Evolutionary conservation across 768 basidiomycete genomes (phyloP).

Genomic region (Crepidotus variabilis): DNA sequence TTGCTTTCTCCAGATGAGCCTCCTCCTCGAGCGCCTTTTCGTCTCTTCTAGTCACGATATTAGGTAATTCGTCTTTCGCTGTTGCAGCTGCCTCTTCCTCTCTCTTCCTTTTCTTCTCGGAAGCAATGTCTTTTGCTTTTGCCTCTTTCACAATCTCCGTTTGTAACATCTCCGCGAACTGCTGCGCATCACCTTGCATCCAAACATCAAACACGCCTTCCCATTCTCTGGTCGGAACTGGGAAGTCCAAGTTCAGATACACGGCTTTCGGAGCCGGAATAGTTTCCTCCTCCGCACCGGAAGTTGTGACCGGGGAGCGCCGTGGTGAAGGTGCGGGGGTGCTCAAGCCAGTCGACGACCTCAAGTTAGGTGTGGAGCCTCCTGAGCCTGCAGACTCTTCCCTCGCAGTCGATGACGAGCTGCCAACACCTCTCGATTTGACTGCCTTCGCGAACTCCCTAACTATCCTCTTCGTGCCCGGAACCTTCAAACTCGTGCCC

Average conservation of each 20-base stretch:
- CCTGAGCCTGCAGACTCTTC: slow-evolving; percentile 22
- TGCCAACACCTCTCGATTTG: slow-evolving; percentile 39
- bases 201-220: slow-evolving; percentile 88
- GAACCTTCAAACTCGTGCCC: slow-evolving; percentile 85
- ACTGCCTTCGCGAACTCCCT: slow-evolving; percentile 84
- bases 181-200: slow-evolving; percentile 85
- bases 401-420: slow-evolving; percentile 27
- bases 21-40: not conserved
- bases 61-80: slow-evolving; percentile 16
- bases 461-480: slow-evolving; percentile 89
- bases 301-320: slow-evolving; percentile 25
- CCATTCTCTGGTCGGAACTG: slow-evolving; percentile 82
- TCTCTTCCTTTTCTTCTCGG: slow-evolving; percentile 54
- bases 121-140: slow-evolving; percentile 47
- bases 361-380: slow-evolving; percentile 9
- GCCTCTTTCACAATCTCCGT: slow-evolving; percentile 55
- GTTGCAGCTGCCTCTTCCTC: slow-evolving; percentile 25
- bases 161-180: slow-evolving; percentile 60
- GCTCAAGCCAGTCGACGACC: slow-evolving; percentile 19
- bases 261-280: slow-evolving; percentile 44
- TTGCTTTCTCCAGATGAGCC: not conserved
- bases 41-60: slow-evolving; percentile 8
- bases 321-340: slow-evolving; percentile 50
- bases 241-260: slow-evolving; percentile 86
- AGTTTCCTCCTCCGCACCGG: slow-evolving; percentile 37